phyloP scores from a whole-genome alignment of 1,139 yeast genomes.

The Blastobotrys proliferans region DNA sequence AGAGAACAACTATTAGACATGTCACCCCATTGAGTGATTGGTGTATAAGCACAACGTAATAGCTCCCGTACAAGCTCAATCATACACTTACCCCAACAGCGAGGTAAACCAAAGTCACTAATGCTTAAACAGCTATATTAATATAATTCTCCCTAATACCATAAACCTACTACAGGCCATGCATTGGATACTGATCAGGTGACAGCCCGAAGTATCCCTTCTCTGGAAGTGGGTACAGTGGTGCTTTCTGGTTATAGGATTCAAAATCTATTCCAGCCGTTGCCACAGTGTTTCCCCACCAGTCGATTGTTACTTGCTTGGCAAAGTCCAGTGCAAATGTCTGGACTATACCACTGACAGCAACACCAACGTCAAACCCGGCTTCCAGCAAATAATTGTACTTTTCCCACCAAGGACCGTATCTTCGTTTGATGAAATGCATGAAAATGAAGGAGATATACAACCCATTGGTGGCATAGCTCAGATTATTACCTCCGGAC shows the following conservation, averaged over 20 bases:
- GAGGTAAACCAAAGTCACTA: too few relatives aligned
- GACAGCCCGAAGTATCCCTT: neutral
- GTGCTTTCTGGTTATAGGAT: neutral
- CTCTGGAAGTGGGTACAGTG: neutral
- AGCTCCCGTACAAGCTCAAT: too few relatives aligned
- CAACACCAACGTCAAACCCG: slow-evolving; percentile 55
- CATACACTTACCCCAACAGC: too few relatives aligned
- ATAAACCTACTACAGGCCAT: too few relatives aligned
- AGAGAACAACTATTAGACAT: too few relatives aligned
- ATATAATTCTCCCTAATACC: too few relatives aligned
- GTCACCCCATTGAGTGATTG: too few relatives aligned
- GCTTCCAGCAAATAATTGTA: slow-evolving; percentile 57
- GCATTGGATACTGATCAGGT: neutral
- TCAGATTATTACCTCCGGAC: slow-evolving; percentile 5
- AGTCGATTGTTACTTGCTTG: slow-evolving; percentile 31
- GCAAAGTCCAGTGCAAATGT: slow-evolving; percentile 49
- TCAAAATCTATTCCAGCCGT: slow-evolving; percentile 41
- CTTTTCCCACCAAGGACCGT: slow-evolving; percentile 56
- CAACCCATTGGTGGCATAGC: slow-evolving; percentile 6
- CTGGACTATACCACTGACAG: slow-evolving; percentile 49
- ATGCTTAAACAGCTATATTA: too few relatives aligned
- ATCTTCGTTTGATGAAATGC: slow-evolving; percentile 9
- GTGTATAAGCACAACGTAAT: too few relatives aligned
- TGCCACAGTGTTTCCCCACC: slow-evolving; percentile 58
- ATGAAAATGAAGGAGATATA: slow-evolving; percentile 10